Evolutionary conservation across 1,284 basidiomycete genomes (phyloP).

Genomic region (Schizopora paradoxa): DNA sequence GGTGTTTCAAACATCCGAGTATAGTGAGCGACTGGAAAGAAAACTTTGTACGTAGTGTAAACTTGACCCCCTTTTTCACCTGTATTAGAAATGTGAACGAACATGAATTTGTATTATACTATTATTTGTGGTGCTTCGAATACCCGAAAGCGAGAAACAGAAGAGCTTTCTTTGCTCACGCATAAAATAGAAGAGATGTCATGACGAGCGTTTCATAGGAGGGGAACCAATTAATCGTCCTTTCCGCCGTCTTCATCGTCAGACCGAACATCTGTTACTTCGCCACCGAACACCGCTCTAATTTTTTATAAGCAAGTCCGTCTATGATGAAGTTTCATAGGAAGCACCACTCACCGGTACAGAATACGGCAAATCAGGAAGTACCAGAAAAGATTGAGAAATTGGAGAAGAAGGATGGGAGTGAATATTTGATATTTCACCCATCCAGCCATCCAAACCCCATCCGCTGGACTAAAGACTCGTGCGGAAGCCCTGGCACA

Average conservation of each 20-base stretch:
- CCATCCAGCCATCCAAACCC: conserved; percentile 73
- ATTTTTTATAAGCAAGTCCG: neutral
- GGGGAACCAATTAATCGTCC: conserved; percentile 26
- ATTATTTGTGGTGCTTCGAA: neutral
- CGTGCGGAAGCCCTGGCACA: conserved; percentile 46
- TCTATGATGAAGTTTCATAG: neutral
- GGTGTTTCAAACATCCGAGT: conserved; percentile 9
- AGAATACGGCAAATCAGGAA: conserved; percentile 72
- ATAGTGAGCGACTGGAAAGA: conserved; percentile 10
- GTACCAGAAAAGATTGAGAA: conserved; percentile 91
- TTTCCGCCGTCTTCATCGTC: conserved; percentile 62
- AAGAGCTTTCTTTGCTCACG: neutral
- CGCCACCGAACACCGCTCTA: conserved; percentile 36
- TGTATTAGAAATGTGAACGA: no score
- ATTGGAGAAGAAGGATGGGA: conserved; percentile 71
- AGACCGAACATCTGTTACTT: conserved; percentile 48
- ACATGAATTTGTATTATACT: neutral
- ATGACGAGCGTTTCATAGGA: neutral
- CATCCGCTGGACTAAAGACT: conserved; percentile 58
- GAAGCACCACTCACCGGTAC: conserved; percentile 35
- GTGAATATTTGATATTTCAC: conserved; percentile 79
- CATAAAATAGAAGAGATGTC: neutral
- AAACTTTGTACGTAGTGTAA: neutral
- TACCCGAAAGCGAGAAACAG: neutral
- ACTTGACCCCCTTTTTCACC: no score